A percentile compares a stretch with the other conserved stretches of the same genome.
phyloP scores from a whole-genome alignment of 768 basidiomycete species.

The Cubamyces lactineus region DNA sequence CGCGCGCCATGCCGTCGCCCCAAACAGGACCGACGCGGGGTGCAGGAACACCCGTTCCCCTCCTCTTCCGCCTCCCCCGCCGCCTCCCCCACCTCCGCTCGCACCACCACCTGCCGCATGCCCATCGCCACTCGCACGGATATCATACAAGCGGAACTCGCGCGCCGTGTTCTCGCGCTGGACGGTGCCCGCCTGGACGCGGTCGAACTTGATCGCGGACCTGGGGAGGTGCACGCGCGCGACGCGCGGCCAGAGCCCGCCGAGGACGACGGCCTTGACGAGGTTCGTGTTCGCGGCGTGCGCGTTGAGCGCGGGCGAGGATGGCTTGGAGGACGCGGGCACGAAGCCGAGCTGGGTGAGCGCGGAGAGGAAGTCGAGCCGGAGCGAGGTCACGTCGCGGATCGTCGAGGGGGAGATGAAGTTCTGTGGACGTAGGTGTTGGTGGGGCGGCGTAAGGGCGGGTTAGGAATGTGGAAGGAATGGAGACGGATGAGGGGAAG shows the following conservation, averaged over 20 bases:
- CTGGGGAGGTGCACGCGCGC: conserved; percentile 75
- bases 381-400: conserved; percentile 77
- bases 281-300: conserved; percentile 73
- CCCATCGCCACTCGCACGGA: conserved; percentile 29
- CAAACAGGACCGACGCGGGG: conserved; percentile 81
- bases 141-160: conserved; percentile 83
- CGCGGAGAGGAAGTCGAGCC: conserved; percentile 74
- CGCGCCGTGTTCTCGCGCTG: conserved; percentile 83
- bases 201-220: conserved; percentile 81
- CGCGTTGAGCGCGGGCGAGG: conserved; percentile 57
- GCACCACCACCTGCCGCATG: background rate
- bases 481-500: conserved; percentile 20
- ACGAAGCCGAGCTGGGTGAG: conserved; percentile 75
- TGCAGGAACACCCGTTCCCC: conserved; percentile 75
- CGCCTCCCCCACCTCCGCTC: background rate
- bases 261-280: conserved; percentile 82
- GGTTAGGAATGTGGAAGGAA: background rate
- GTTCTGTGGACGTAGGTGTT: conserved; percentile 51
- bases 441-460: background rate
- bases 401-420: conserved; percentile 78
- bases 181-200: conserved; percentile 80
- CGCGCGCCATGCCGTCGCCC: conserved; percentile 68
- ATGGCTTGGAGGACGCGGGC: conserved; percentile 47
- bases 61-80: background rate
- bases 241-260: conserved; percentile 86